Evolutionary conservation across 192 early-diverging fungal species (phyloP).

Genomic region (Neocallimastix lanati): DNA sequence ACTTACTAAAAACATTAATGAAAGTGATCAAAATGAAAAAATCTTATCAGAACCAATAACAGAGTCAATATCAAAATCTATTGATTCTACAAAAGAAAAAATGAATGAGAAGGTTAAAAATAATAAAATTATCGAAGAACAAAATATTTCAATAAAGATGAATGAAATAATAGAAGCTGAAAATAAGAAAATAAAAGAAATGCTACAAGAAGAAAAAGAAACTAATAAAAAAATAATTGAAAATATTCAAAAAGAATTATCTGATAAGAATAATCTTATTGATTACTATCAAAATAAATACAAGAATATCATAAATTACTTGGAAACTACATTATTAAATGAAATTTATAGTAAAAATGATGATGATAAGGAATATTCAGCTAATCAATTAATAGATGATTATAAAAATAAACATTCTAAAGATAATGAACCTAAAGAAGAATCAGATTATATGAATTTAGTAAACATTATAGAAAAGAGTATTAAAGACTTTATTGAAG

Average conservation of each 20-base stretch:
- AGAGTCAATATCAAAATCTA: too few species aligned
- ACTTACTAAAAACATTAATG: too few species aligned
- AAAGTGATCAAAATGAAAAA: too few species aligned
- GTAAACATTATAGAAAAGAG: background rate
- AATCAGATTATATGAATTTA: background rate
- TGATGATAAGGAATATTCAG: background rate
- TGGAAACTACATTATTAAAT: background rate
- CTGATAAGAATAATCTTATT: background rate
- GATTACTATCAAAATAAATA: background rate
- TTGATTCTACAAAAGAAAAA: too few species aligned
- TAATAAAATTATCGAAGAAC: too few species aligned
- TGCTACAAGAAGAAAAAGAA: background rate
- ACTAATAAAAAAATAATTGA: background rate
- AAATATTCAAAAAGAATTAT: background rate
- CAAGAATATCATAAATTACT: background rate
- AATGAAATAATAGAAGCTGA: background rate
- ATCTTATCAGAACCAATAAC: too few species aligned
- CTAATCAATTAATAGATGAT: background rate
- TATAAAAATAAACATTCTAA: background rate
- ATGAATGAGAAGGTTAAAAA: too few species aligned
- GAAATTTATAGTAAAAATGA: background rate
- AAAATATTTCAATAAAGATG: too few species aligned
- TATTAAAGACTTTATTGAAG: background rate
- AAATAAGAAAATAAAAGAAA: background rate
- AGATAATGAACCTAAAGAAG: background rate